Evolutionary conservation across 139 green algal genomes (phyloP).

Genomic region (Marvania coccoides): DNA sequence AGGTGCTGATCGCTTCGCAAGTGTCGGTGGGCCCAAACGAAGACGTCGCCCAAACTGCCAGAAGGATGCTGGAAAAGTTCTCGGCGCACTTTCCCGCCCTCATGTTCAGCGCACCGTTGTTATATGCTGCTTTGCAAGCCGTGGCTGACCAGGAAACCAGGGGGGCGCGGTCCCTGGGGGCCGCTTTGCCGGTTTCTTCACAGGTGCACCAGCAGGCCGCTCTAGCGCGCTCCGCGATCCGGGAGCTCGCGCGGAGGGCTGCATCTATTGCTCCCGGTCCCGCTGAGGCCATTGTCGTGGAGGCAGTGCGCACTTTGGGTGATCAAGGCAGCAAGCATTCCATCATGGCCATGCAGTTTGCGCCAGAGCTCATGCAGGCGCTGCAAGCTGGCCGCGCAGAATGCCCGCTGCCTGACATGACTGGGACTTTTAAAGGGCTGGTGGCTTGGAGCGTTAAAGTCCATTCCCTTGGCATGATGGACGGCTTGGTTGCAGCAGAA

Average conservation of each 20-base stretch:
- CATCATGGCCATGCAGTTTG: slow-evolving; percentile 4
- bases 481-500: slow-evolving; percentile 11
- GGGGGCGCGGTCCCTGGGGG: too few relatives aligned
- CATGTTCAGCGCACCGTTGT: background rate
- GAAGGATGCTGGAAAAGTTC: background rate
- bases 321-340: background rate
- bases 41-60: background rate
- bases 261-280: background rate
- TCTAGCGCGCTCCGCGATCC: too few relatives aligned
- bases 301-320: background rate
- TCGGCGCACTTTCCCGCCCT: background rate
- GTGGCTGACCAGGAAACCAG: background rate
- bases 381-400: slow-evolving; percentile 5
- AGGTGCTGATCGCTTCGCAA: slow-evolving; percentile 8
- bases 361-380: slow-evolving; percentile 12
- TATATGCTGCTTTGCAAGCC: background rate
- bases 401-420: slow-evolving; percentile 3
- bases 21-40: slow-evolving; percentile 8
- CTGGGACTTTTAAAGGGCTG: slow-evolving; percentile 13
- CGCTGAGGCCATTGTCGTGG: background rate
- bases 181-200: background rate
- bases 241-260: background rate
- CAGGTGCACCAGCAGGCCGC: too few relatives aligned
- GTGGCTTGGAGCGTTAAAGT: slow-evolving; percentile 28
- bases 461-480: slow-evolving; percentile 24